phyloP scores from a whole-genome alignment of 2,329 filamentous ascomycete genomes.

The Fusarium heterosporum region DNA sequence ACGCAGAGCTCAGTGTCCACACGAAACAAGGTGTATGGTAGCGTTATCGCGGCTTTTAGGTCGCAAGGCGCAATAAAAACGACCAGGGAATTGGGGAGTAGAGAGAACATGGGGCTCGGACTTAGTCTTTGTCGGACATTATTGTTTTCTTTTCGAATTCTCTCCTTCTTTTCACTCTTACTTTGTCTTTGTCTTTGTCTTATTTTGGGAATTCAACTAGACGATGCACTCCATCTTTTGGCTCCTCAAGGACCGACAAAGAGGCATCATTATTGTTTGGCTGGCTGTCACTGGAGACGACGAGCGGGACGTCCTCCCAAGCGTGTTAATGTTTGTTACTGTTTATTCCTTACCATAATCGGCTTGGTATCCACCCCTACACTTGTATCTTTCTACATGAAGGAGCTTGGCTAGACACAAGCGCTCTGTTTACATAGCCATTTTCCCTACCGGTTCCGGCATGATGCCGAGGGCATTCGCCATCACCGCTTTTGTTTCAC shows the following conservation, averaged over 20 bases:
- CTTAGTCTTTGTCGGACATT: neutral
- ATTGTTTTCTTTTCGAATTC: neutral
- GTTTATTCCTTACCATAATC: conserved; percentile 20
- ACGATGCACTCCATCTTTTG: conserved; percentile 33
- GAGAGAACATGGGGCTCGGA: conserved; percentile 3
- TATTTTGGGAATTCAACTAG: conserved; percentile 27
- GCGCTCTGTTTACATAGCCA: neutral
- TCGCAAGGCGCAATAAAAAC: conserved; percentile 31
- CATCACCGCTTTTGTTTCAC: conserved; percentile 7
- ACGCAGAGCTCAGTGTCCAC: conserved; percentile 12
- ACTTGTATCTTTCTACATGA: conserved; percentile 15
- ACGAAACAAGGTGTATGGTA: conserved; percentile 7
- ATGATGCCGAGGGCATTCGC: conserved; percentile 17
- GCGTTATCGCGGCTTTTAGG: conserved; percentile 32
- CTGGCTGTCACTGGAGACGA: conserved; percentile 14
- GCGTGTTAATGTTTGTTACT: conserved; percentile 28
- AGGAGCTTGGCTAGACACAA: neutral
- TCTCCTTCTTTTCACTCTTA: neutral
- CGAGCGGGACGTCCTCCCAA: conserved; percentile 10
- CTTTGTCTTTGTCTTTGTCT: neutral
- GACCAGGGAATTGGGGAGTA: conserved; percentile 1
- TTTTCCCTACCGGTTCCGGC: conserved; percentile 21
- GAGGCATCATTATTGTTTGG: conserved; percentile 35
- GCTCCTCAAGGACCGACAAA: conserved; percentile 28
- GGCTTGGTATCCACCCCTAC: conserved; percentile 8